Percentiles rank a stretch among this genome's conserved stretches.
Conservation (phyloP, 441 rosid species). For the Theobroma grandiflorum region DNA sequence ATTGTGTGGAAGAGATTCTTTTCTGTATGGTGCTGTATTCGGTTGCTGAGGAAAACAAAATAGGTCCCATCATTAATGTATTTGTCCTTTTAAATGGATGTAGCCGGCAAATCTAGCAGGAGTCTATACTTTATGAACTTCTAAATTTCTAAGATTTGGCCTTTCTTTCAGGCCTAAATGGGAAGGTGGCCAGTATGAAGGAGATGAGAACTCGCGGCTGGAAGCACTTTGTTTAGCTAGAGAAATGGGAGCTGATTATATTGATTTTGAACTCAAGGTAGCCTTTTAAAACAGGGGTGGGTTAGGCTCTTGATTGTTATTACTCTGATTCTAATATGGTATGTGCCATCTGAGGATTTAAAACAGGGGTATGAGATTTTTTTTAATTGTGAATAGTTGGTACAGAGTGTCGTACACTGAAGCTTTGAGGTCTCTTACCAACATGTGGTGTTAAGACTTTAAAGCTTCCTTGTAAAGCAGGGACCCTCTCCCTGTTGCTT, state of each 20-base stretch:
- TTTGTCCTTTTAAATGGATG: background rate
- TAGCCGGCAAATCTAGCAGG: background rate
- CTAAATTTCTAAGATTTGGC: background rate
- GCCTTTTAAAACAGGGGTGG: background rate
- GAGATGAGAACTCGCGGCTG: conserved; percentile 38
- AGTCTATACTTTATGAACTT: background rate
- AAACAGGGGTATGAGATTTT: too few species aligned
- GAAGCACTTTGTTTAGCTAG: conserved; percentile 39
- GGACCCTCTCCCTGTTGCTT: too few species aligned
- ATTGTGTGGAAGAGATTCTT: background rate
- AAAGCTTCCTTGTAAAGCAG: too few species aligned
- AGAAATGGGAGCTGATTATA: conserved; percentile 47
- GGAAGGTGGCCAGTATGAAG: conserved; percentile 49
- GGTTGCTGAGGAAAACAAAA: background rate
- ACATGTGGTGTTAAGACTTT: too few species aligned
- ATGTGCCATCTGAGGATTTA: too few species aligned
- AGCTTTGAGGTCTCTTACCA: too few species aligned
- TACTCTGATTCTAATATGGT: too few species aligned
- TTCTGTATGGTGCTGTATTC: background rate
- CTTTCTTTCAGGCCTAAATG: conserved; percentile 41
- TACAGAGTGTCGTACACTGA: too few species aligned
- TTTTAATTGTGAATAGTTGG: too few species aligned
- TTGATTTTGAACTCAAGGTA: conserved; percentile 51
- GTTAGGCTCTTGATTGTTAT: too few species aligned
- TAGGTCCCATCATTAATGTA: background rate